These are phyloP conservation scores for Plasmodiophora brassicae DNA, from an alignment of 208 protist genomes.

Conservation along the genomic window DNA sequence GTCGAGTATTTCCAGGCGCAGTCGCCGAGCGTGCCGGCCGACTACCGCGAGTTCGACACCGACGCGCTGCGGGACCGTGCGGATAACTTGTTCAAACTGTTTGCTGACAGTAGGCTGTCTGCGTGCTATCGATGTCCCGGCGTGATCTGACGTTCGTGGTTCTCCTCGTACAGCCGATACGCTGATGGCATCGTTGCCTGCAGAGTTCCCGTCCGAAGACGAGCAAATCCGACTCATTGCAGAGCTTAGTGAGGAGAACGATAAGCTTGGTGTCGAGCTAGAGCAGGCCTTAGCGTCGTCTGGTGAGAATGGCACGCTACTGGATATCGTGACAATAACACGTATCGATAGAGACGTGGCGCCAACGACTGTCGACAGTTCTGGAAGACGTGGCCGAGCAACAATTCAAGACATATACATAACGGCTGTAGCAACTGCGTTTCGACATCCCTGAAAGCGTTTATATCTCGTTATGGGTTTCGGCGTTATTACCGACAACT, in stretches of 20 bases:
- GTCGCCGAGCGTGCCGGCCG: not conserved
- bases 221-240: not conserved
- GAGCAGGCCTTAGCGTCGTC: not conserved
- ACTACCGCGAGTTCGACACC: conserved; percentile 9
- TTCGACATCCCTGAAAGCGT: no score
- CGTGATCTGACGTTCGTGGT: not conserved
- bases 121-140: not conserved
- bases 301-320: not conserved
- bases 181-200: conserved; percentile 21
- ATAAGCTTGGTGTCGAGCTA: not conserved
- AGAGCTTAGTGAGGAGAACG: not conserved
- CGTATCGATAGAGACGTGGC: not conserved
- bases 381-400: conserved; percentile 1
- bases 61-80: not conserved
- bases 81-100: conserved; percentile 9
- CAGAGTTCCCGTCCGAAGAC: not conserved
- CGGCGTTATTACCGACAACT: no score
- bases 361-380: not conserved
- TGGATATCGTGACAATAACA: not conserved
- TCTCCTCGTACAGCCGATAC: not conserved
- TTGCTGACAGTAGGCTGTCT: not conserved
- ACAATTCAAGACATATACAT: not conserved
- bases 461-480: no score
- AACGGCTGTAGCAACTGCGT: no score
- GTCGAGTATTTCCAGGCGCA: conserved; percentile 9